phyloP scores from a whole-genome alignment of 1,284 basidiomycete genomes.

The Trametes sp. region DNA sequence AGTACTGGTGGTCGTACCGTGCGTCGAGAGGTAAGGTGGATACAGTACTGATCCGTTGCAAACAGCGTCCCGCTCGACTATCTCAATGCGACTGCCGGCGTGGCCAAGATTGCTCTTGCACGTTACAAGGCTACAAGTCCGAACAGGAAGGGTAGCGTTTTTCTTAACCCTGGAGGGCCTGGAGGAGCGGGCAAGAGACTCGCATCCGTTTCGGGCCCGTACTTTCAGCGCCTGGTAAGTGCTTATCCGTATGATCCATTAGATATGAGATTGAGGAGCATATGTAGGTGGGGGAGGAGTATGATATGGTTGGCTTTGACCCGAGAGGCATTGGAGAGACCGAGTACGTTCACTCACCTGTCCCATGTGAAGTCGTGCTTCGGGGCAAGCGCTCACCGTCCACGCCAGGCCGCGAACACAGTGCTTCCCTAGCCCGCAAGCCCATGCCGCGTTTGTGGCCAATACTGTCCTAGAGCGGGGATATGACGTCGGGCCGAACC shows the following conservation, averaged over 20 bases:
- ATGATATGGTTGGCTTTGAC: constrained; percentile 52
- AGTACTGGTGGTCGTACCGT: constrained; percentile 1
- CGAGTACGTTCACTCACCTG: constrained; percentile 31
- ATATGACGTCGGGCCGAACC: constrained; percentile 44
- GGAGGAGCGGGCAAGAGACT: constrained; percentile 30
- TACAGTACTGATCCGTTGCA: background rate
- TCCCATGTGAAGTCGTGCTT: too few relatives aligned
- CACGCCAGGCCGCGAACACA: constrained; percentile 41
- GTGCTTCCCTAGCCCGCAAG: constrained; percentile 44
- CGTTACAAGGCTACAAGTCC: constrained; percentile 30
- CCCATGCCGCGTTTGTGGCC: constrained; percentile 41
- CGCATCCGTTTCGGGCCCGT: constrained; percentile 18
- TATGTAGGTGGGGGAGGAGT: constrained; percentile 42
- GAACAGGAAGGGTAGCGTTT: constrained; percentile 33
- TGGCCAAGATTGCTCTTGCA: constrained; percentile 35
- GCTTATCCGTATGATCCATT: too few relatives aligned
- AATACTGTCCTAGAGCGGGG: constrained; percentile 47
- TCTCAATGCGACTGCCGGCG: constrained; percentile 32
- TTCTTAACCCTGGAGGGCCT: constrained; percentile 38
- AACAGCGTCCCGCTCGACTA: constrained; percentile 39
- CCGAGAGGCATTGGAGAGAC: constrained; percentile 51
- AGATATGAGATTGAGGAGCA: background rate
- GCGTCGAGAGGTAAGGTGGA: background rate
- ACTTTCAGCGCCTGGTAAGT: constrained; percentile 30
- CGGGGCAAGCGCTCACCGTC: too few relatives aligned